Evolutionary conservation across 1,284 basidiomycete genomes (phyloP), one percentile per base, ranked within the genome.

Genomic region (Tilletia caries): DNA sequence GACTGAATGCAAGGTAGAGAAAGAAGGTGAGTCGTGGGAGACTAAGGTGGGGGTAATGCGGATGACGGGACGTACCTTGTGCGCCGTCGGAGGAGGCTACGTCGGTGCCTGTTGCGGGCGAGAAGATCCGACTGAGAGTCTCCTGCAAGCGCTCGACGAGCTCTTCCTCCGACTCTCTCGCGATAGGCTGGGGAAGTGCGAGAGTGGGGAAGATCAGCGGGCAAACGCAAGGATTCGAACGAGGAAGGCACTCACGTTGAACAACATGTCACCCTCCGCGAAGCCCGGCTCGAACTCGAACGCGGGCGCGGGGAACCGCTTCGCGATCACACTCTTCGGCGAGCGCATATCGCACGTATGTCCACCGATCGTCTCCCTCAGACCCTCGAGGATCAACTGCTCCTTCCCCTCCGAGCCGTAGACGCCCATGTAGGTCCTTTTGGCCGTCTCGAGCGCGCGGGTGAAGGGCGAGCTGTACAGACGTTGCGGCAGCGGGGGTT

Each of bases 311-410:
- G 73, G 75, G 54, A 67, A 75, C 32, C 71, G 68, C 13, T 58
- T 44, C 8, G 46, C 52, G 8, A 77, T n/a, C 12, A 71, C 62
- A 0, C 68, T 58, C 29, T 68, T 71, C 62, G 70, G 67, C 4
- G 70, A 64, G 25, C 75, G 72, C 52, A 71, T 48, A 34, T 77
- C 75, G 66, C 75, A 77, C 10, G 74, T 77, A 68, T 77, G 75
- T 18, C 44, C 48, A 20, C 58, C 34, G 10, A 68, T 41, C n/a
- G 52, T 62, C 34, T 73, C 74, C 37, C 75, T 70, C 65, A 72
- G 75, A 43, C 71, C 69, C 32, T 77, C 75, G 4, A 73, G 65
- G 65, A 77, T 75, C 48, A 71, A 67, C 43, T 73, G 67, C 37
- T 41, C n/a, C n/a, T n/a, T n/a, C n/a, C n/a, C n/a, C 12, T 44